phyloP scores from a whole-genome alignment of 306 rosid genomes.

The Potentilla sterilis region DNA sequence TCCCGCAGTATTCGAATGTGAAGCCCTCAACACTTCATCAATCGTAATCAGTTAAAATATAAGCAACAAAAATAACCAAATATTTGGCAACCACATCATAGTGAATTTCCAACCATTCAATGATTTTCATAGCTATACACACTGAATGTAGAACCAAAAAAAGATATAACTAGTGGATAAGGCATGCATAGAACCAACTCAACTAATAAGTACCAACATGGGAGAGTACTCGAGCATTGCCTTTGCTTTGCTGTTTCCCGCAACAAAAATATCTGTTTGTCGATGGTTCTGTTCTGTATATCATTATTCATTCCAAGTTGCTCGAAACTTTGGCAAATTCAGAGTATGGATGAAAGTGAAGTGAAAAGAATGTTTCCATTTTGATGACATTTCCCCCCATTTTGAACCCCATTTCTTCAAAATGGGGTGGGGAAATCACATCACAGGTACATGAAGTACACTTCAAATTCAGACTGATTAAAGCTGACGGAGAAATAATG shows the following conservation, averaged over 20 bases:
- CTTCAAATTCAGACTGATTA: too few species aligned
- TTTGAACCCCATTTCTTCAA: background rate
- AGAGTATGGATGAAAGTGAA: background rate
- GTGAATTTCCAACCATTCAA: slow-evolving; percentile 16
- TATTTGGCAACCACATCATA: background rate
- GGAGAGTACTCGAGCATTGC: background rate
- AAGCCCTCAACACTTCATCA: slow-evolving; percentile 11
- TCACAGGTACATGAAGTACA: background rate
- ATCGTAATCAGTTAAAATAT: slow-evolving; percentile 19
- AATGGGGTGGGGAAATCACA: background rate
- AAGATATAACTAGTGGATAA: slow-evolving; percentile 9
- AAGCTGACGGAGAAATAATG: background rate
- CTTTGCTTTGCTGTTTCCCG: slow-evolving; percentile 33
- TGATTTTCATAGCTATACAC: slow-evolving; percentile 1
- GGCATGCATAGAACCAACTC: background rate
- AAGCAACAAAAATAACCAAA: background rate
- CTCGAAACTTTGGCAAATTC: slow-evolving; percentile 13
- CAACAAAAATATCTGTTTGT: slow-evolving; percentile 10
- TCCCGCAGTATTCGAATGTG: slow-evolving; percentile 22
- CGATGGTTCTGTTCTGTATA: background rate
- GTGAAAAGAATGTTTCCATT: slow-evolving; percentile 13
- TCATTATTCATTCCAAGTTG: slow-evolving; percentile 19
- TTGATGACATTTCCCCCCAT: background rate
- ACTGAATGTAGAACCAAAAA: slow-evolving; percentile 11
- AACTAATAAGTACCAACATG: too few species aligned